phyloP scores from a whole-genome alignment of 2,329 filamentous ascomycete species.

The Pezicula neosporulosa region DNA sequence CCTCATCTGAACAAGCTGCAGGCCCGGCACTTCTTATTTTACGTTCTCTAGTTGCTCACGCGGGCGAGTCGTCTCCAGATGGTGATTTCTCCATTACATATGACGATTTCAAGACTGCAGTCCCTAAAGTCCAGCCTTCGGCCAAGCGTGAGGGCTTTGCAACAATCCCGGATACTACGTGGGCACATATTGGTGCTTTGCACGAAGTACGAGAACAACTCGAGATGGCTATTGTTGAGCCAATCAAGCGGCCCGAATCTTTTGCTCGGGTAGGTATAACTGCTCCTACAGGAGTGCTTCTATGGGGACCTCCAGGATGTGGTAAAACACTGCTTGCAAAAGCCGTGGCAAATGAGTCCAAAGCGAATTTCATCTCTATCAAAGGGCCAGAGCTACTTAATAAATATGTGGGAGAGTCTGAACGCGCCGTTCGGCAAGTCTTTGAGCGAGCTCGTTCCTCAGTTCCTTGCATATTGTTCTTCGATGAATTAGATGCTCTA shows the following conservation, averaged over 20 bases:
- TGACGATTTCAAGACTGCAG: slow-evolving; percentile 68
- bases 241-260: slow-evolving; percentile 76
- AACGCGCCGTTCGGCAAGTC: slow-evolving; percentile 87
- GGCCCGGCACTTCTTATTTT: slow-evolving; percentile 37
- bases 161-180: slow-evolving; percentile 89
- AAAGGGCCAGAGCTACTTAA: slow-evolving; percentile 95
- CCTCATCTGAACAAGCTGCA: slow-evolving; percentile 5
- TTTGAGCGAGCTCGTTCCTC: slow-evolving; percentile 85
- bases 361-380: slow-evolving; percentile 97
- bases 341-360: slow-evolving; percentile 90
- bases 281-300: slow-evolving; percentile 79
- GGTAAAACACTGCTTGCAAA: slow-evolving; percentile 96
- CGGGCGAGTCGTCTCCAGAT: slow-evolving; percentile 46
- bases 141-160: slow-evolving; percentile 92
- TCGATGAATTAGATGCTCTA: slow-evolving; percentile 93
- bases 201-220: slow-evolving; percentile 76
- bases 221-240: slow-evolving; percentile 80
- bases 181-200: slow-evolving; percentile 87
- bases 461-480: slow-evolving; percentile 93
- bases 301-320: slow-evolving; percentile 96
- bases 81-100: slow-evolving; percentile 58
- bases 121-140: slow-evolving; percentile 74
- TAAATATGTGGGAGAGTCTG: slow-evolving; percentile 96
- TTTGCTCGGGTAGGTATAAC: slow-evolving; percentile 77
- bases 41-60: slow-evolving; percentile 49